Evolutionary conservation across 768 basidiomycete genomes (phyloP), one percentile per base, ranked within the genome.

Genomic region (Hebeloma cylindrosporum): DNA sequence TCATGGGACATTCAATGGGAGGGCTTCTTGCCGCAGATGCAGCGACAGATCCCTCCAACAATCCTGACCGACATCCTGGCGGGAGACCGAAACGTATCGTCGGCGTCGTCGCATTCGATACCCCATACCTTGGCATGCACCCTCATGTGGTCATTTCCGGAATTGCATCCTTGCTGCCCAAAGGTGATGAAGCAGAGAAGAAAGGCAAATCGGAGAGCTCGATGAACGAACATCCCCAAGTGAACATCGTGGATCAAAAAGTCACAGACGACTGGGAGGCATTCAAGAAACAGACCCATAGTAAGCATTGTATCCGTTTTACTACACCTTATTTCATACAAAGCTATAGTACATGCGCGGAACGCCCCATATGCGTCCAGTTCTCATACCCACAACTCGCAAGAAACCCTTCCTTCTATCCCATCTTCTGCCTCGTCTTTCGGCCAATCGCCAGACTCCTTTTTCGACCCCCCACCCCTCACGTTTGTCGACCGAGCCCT

Each of bases 1-100:
- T 82, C 1, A 25, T 78, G 2, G 78, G 71, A 1, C 80, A 82
- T 56, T 82, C 80, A 4, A 80, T 82, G 80, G 80, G 80, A 14
- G 80, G 80, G 2, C 66, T 82, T 4, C 66, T 82, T 1, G 78
- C 75, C 4, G 79, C 77, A 3, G 79, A 80, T 31, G 79, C 79
- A 2, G 78, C 76, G 1, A 74, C 70, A 0, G 63, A 74, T 46
- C 42, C 59, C 0, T 71, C 68, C 2, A 73, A 72, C 45, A 63
- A 66, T 29, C 56, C 59, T 21, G 47, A 52, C 44, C 48, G 26
- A 11, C 26, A 60, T 23, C 50, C 46, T 14, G 60, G 57, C 13
- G 52, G 60, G 2, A 66, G 61, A 45, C 67, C 71, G 0, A 66
- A 61, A 25, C 72, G 77, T 4, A 77, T 80, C 29, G 52, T 79